These are phyloP conservation scores for Casuarina equisetifolia DNA, from an alignment of 306 rosid genomes.

Conservation along the genomic window DNA sequence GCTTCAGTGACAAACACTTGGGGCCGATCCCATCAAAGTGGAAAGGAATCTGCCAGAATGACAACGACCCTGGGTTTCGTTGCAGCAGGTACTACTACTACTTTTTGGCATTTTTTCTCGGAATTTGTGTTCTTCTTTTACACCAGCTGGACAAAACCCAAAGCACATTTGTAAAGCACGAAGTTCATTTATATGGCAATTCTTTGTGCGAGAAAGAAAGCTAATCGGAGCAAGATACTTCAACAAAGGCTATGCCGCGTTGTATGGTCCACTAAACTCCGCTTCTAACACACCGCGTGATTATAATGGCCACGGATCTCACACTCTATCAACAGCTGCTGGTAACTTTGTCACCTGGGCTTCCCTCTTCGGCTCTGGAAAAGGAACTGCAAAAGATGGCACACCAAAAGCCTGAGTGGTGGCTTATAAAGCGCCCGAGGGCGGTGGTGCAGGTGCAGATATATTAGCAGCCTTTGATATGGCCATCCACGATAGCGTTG, in stretches of 20 bases:
- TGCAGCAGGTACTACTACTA: constrained; percentile 51
- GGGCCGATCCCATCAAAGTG: constrained; percentile 68
- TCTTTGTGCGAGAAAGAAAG: constrained; percentile 45
- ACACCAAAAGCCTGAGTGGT: constrained; percentile 73
- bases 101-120: too few species aligned
- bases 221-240: constrained; percentile 77
- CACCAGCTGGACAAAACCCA: too few species aligned
- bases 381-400: constrained; percentile 80
- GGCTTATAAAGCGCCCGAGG: constrained; percentile 50
- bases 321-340: constrained; percentile 72
- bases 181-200: too few species aligned
- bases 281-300: constrained; percentile 40
- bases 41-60: constrained; percentile 64
- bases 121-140: too few species aligned
- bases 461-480: constrained; percentile 56
- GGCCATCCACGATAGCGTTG: constrained; percentile 74
- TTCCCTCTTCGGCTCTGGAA: constrained; percentile 50
- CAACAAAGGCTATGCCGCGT: constrained; percentile 48
- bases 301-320: constrained; percentile 68
- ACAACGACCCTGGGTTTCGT: constrained; percentile 25
- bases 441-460: constrained; percentile 52
- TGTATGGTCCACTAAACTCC: constrained; percentile 5
- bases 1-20: constrained; percentile 59
- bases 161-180: too few species aligned
- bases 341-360: constrained; percentile 57